These are phyloP conservation scores for Sclerotinia subarctica DNA, from an alignment of 2,329 filamentous ascomycete species.

Conservation along the genomic window DNA sequence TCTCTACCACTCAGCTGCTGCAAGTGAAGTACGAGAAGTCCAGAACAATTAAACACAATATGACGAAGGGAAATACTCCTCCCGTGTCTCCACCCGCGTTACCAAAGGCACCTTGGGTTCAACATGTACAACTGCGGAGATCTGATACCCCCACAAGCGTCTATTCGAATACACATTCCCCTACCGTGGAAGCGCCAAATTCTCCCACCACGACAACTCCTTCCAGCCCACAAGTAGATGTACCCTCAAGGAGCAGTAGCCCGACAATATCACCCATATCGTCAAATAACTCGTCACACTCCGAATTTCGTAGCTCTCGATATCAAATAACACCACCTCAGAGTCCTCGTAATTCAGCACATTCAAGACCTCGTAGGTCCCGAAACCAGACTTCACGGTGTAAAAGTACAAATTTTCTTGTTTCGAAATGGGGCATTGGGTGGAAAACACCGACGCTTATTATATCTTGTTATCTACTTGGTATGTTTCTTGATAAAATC, in stretches of 20 bases:
- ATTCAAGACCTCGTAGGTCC: background rate
- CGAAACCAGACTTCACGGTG: background rate
- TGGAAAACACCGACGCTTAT: constrained; percentile 31
- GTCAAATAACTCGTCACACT: background rate
- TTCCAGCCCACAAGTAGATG: background rate
- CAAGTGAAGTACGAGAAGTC: background rate
- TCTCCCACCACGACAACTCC: background rate
- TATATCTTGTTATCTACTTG: constrained; percentile 24
- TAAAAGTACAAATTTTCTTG: constrained; percentile 22
- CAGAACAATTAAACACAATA: background rate
- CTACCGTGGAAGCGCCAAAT: background rate
- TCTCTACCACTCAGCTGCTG: background rate
- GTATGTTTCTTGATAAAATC: background rate
- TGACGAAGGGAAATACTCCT: background rate
- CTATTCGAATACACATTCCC: background rate
- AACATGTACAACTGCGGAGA: background rate
- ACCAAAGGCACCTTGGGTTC: constrained; percentile 4
- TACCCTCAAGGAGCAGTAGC: background rate
- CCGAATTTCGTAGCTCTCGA: background rate
- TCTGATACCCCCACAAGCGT: background rate
- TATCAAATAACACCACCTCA: background rate
- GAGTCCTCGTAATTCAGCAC: background rate
- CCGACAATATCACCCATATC: constrained; percentile 6
- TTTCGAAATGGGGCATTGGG: constrained; percentile 29
- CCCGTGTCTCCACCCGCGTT: background rate